Percentiles rank a stretch among this genome's conserved stretches.
These are phyloP conservation scores for Hermanozyma aechmeae DNA, from an alignment of 805 yeast species.

Conservation along the genomic window DNA sequence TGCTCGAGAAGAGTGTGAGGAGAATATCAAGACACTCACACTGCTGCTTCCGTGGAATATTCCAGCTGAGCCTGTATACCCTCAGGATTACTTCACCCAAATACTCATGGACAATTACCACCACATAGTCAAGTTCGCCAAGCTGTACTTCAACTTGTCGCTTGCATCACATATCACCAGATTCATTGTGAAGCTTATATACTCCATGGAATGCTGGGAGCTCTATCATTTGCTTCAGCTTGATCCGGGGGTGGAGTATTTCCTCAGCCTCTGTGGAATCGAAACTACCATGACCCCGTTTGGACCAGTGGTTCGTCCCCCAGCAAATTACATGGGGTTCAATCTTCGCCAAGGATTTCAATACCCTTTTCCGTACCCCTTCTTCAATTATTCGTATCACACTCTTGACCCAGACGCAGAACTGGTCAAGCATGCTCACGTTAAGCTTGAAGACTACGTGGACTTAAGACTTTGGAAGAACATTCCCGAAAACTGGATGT, in stretches of 20 bases:
- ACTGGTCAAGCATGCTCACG: constrained; percentile 15
- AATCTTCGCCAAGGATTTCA: constrained; percentile 31
- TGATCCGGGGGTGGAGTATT: constrained; percentile 23
- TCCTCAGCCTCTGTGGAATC: constrained; percentile 24
- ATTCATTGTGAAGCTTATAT: constrained; percentile 27
- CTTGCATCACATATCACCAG: constrained; percentile 31
- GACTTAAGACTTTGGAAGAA: too few relatives aligned
- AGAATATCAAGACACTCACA: constrained; percentile 15
- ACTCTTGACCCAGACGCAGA: constrained; percentile 18
- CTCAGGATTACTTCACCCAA: constrained; percentile 25
- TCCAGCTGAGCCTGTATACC: constrained; percentile 14
- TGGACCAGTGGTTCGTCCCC: constrained; percentile 32
- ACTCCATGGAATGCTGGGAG: constrained; percentile 35
- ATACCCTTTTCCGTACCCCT: constrained; percentile 37
- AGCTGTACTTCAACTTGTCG: constrained; percentile 27
- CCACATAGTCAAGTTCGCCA: constrained; percentile 17
- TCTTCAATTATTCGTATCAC: constrained; percentile 36
- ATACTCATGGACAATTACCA: constrained; percentile 30
- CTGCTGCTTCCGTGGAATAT: constrained; percentile 17
- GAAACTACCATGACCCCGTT: constrained; percentile 26
- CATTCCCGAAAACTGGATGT: too few relatives aligned
- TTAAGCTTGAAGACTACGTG: constrained; percentile 25
- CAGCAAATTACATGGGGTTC: constrained; percentile 24
- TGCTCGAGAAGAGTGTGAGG: constrained; percentile 19
- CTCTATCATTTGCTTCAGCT: constrained; percentile 28